These are phyloP conservation scores for Geranium brycei DNA, from an alignment of 345 rosid genomes.

Conservation along the genomic window DNA sequence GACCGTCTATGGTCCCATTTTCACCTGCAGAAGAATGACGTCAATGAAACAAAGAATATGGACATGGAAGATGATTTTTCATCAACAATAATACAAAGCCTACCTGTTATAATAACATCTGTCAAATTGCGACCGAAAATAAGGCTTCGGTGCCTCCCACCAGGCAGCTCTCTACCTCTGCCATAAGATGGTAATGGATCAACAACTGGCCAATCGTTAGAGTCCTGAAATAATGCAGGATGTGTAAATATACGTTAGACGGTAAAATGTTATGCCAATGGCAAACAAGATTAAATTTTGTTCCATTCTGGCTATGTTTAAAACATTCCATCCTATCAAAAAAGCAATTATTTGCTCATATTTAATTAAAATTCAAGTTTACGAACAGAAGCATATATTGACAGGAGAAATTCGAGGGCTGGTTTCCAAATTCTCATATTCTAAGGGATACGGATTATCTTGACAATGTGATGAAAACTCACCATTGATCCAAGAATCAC, in stretches of 20 bases:
- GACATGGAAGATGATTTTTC: slow-evolving; percentile 1
- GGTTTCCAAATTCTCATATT: background rate
- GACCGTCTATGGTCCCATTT: slow-evolving; percentile 91
- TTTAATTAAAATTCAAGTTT: background rate
- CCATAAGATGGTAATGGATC: slow-evolving; percentile 97
- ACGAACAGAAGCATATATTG: background rate
- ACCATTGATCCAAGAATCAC: slow-evolving; percentile 85
- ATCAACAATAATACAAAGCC: slow-evolving; percentile 8
- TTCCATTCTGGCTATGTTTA: too few species aligned
- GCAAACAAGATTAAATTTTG: too few species aligned
- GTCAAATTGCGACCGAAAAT: slow-evolving; percentile 79
- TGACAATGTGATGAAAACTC: slow-evolving; percentile 17
- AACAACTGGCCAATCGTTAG: slow-evolving; percentile 84
- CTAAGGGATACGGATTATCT: background rate
- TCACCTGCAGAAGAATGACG: slow-evolving; percentile 42
- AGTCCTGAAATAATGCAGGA: slow-evolving; percentile 31
- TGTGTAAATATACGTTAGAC: background rate
- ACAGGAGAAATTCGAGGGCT: background rate
- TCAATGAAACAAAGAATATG: slow-evolving; percentile 10
- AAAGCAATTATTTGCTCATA: background rate
- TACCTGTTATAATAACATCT: slow-evolving; percentile 90
- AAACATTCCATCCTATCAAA: background rate
- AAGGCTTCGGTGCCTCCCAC: slow-evolving; percentile 79
- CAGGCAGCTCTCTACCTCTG: slow-evolving; percentile 86
- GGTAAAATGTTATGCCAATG: background rate